Base-by-base conservation (phyloP, 495 filamentous ascomycete species). In the Penicillium paxilli region DNA sequence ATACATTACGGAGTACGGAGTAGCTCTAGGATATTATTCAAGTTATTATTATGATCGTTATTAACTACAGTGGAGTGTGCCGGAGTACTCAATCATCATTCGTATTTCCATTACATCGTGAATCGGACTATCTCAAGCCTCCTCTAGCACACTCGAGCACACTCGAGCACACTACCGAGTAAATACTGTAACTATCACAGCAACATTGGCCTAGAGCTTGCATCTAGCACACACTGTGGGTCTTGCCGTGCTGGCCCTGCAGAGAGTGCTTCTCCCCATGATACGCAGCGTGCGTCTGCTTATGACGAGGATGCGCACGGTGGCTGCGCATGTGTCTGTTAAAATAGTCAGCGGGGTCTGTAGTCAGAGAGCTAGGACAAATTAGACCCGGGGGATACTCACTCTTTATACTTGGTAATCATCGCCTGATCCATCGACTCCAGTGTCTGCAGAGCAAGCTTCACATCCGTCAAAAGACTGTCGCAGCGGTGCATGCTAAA, bases 241-340 rank as follows among this genome's bases (percentile, higher is more conserved):
- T 90, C 83, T 96, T 96, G 41, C 90, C 90, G 49, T 80, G 81
- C 82, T 91, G 91, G 4, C 90, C 91, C 78, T 96, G 90, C 69
- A 96, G 69, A 28, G 84, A 89, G 69, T 96, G 91, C 65, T 82
- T 85, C 75, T 96, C 90, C 55, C 82, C 80, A 67, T 84, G 74
- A 68, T 87, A 93, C 40, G 83, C 72, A n/a, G 77, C 69, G 60
- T 90, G 89, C 40, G 76, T 84, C 22, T 84, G 80, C 1, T 80
- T 64, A 73, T 82, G 80, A 38, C 76, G 76, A 47, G 80, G 80
- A 45, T 79, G 73, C 23, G 78, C 74, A 40, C 74, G 63, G 59
- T 89, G 80, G 45, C 75, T 72, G 35, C 75, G 75, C 60, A 89
- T 80, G 54, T 81, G 76, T 23, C 75, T 81, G 37, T 23, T 47